These are phyloP conservation scores for Ophiocordyceps australis DNA, from an alignment of 2,329 filamentous ascomycete species.

Conservation along the genomic window DNA sequence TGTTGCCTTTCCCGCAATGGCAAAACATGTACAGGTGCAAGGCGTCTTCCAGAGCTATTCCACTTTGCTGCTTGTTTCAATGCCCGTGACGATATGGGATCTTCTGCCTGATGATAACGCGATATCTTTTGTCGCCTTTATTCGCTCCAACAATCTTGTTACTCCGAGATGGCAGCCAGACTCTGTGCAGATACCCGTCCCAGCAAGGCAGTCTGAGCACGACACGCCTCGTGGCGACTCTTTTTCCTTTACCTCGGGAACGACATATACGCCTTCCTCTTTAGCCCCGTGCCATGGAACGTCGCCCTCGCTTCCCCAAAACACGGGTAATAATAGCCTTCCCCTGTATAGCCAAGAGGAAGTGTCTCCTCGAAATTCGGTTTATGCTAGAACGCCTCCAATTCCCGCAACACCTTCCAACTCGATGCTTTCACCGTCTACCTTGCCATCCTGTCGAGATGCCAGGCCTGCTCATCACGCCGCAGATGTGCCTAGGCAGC, in stretches of 20 bases:
- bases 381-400: no score
- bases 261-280: no score
- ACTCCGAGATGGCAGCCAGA: conserved; percentile 10
- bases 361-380: no score
- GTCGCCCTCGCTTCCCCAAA: no score
- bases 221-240: conserved; percentile 7
- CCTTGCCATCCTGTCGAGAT: no score
- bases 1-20: conserved; percentile 33
- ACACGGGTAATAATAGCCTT: no score
- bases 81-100: conserved; percentile 42
- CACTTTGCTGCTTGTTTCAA: conserved; percentile 35
- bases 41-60: conserved; percentile 44
- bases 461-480: no score
- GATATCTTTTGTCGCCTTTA: conserved; percentile 39
- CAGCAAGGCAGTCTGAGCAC: conserved; percentile 6
- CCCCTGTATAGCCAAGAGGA: no score
- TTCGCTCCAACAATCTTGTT: conserved; percentile 36
- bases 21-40: conserved; percentile 41
- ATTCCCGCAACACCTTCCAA: no score
- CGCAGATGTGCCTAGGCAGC: no score
- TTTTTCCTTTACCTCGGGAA: conserved; percentile 13
- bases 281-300: no score
- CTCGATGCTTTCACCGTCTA: no score
- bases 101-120: conserved; percentile 37
- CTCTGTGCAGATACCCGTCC: conserved; percentile 7